These are phyloP conservation scores for Psilocybe subaeruginosa DNA, from an alignment of 768 basidiomycete species.

Conservation along the genomic window DNA sequence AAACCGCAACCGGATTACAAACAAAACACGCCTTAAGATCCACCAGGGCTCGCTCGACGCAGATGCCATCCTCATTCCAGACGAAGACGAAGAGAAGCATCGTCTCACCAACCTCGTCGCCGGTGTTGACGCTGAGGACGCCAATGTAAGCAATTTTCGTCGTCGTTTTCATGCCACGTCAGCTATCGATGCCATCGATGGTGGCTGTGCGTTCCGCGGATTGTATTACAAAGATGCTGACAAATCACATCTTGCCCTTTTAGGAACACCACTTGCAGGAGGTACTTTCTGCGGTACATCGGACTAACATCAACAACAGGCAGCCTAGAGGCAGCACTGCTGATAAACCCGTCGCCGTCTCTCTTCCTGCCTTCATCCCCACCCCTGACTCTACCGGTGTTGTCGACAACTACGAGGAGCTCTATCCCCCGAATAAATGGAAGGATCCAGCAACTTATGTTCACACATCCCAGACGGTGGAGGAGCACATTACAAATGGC, in stretches of 20 bases:
- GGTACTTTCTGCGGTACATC: slow-evolving; percentile 49
- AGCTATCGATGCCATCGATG: slow-evolving; percentile 31
- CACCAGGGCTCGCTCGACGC: slow-evolving; percentile 81
- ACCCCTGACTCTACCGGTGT: slow-evolving; percentile 88
- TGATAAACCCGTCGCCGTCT: slow-evolving; percentile 36
- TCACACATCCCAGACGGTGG: slow-evolving; percentile 83
- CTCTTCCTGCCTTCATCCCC: slow-evolving; percentile 79
- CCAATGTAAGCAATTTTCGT: slow-evolving; percentile 73
- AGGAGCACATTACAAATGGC: slow-evolving; percentile 65
- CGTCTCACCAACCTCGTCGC: slow-evolving; percentile 75
- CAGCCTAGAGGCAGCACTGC: slow-evolving; percentile 27
- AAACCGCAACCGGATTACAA: slow-evolving; percentile 89
- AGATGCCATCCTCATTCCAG: slow-evolving; percentile 78
- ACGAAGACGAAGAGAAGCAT: slow-evolving; percentile 85
- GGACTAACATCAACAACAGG: slow-evolving; percentile 32
- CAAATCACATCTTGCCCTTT: slow-evolving; percentile 29
- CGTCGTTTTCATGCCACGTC: slow-evolving; percentile 38
- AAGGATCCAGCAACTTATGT: slow-evolving; percentile 79
- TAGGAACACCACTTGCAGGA: slow-evolving; percentile 61
- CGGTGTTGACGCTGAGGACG: slow-evolving; percentile 91
- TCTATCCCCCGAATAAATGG: slow-evolving; percentile 75
- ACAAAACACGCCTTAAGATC: slow-evolving; percentile 90
- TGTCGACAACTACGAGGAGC: slow-evolving; percentile 74
- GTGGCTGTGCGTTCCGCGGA: slow-evolving; percentile 57
- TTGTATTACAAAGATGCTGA: slow-evolving; percentile 48